Conservation (phyloP, 116 monocot genomes). For the Dioscorea cayenensis region DNA sequence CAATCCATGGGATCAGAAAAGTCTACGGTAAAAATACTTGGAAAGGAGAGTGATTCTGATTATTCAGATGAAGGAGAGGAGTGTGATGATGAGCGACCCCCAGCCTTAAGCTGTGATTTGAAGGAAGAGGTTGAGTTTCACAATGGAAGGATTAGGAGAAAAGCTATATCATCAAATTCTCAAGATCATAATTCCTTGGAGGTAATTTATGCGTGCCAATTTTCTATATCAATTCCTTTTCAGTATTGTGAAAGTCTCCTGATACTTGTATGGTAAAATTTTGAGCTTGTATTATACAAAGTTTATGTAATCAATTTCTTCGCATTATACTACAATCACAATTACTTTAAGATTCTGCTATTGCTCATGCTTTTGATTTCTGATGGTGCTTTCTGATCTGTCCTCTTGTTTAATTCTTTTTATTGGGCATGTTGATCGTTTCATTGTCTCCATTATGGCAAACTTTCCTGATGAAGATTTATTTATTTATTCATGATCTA, state of each 20-base stretch:
- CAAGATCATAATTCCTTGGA: slow-evolving; percentile 17
- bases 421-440: no score
- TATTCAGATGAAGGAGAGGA: slow-evolving; percentile 36
- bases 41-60: slow-evolving; percentile 20
- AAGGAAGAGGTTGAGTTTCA: slow-evolving; percentile 65
- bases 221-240: not conserved
- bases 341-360: no score
- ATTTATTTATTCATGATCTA: no score
- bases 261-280: not conserved
- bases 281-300: no score
- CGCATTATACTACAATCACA: no score
- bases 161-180: slow-evolving; percentile 50
- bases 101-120: slow-evolving; percentile 24
- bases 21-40: slow-evolving; percentile 3
- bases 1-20: slow-evolving; percentile 16
- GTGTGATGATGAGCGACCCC: slow-evolving; percentile 17
- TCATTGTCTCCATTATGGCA: no score
- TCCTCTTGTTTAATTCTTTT: no score
- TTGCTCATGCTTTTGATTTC: no score
- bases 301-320: no score
- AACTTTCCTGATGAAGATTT: no score
- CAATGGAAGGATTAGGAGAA: slow-evolving; percentile 76
- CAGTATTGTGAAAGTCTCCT: not conserved
- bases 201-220: slow-evolving; percentile 13
- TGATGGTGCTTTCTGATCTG: no score